These are phyloP conservation scores for Ogataea haglerorum DNA, from an alignment of 805 yeast genomes.

Conservation along the genomic window DNA sequence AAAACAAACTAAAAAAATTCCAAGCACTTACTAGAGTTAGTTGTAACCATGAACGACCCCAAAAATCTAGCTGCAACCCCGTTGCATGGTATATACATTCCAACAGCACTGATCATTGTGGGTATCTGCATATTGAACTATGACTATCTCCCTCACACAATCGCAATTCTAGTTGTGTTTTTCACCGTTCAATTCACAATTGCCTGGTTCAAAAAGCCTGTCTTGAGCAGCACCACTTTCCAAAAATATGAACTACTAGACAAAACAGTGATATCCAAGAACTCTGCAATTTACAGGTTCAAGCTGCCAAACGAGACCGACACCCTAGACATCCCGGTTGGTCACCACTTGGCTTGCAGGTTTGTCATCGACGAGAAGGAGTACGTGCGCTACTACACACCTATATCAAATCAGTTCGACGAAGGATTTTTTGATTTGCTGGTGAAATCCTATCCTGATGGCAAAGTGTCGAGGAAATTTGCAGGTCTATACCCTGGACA, in stretches of 20 bases:
- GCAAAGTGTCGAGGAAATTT: constrained; percentile 63
- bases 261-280: constrained; percentile 67
- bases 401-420: constrained; percentile 68
- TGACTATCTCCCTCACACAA: constrained; percentile 45
- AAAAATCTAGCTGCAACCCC: constrained; percentile 63
- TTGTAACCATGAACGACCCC: constrained; percentile 7
- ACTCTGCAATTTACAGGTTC: constrained; percentile 73
- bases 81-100: constrained; percentile 73
- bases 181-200: constrained; percentile 32
- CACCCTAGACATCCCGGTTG: constrained; percentile 63
- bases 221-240: constrained; percentile 53
- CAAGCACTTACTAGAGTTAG: neutral
- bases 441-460: constrained; percentile 72
- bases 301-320: constrained; percentile 59
- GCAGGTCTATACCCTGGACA: constrained; percentile 65
- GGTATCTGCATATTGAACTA: constrained; percentile 57
- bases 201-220: constrained; percentile 37
- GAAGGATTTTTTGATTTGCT: constrained; percentile 72
- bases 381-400: constrained; percentile 67
- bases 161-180: constrained; percentile 39
- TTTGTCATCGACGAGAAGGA: constrained; percentile 47
- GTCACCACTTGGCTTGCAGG: constrained; percentile 67
- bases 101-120: constrained; percentile 53
- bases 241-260: constrained; percentile 66
- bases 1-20: neutral